Evolutionary conservation across 192 early-diverging fungal species (phyloP).

Genomic region (Podila epicladia): DNA sequence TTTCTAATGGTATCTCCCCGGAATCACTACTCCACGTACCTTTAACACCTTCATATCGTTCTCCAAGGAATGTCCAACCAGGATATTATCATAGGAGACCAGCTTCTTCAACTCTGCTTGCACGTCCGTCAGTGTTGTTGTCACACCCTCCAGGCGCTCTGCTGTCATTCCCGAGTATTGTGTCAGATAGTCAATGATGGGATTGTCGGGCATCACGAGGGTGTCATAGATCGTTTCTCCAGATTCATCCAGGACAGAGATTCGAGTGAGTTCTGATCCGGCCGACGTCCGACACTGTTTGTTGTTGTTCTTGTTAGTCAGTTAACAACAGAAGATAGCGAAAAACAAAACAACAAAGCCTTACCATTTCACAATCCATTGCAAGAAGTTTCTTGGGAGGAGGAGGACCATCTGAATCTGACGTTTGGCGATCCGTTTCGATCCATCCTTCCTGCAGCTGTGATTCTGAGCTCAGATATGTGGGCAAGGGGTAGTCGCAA

Average conservation of each 20-base stretch:
- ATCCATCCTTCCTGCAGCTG: slow-evolving; percentile 16
- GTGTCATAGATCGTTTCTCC: slow-evolving; percentile 58
- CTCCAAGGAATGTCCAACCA: slow-evolving; percentile 69
- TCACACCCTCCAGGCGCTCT: slow-evolving; percentile 51
- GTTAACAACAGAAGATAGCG: not conserved
- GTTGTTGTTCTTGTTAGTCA: not conserved
- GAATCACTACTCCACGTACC: slow-evolving; percentile 3
- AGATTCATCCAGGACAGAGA: slow-evolving; percentile 59
- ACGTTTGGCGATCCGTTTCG: slow-evolving; percentile 11
- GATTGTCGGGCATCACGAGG: slow-evolving; percentile 59
- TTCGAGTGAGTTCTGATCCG: slow-evolving; percentile 60
- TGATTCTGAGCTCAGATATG: slow-evolving; percentile 4
- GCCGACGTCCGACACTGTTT: slow-evolving; percentile 40
- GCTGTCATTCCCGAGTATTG: slow-evolving; percentile 65
- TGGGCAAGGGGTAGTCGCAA: slow-evolving; percentile 27
- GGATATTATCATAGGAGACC: slow-evolving; percentile 56
- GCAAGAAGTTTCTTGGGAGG: slow-evolving; percentile 45
- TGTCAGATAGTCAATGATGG: slow-evolving; percentile 63
- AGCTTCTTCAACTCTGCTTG: slow-evolving; percentile 61
- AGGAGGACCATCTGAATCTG: not conserved
- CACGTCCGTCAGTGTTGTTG: slow-evolving; percentile 52
- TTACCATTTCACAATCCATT: slow-evolving; percentile 73
- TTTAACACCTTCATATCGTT: slow-evolving; percentile 74
- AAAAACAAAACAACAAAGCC: not conserved
- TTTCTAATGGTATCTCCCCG: no score